Base-by-base conservation (phyloP, 768 basidiomycete species). In the Xerocomus potaroensis region DNA sequence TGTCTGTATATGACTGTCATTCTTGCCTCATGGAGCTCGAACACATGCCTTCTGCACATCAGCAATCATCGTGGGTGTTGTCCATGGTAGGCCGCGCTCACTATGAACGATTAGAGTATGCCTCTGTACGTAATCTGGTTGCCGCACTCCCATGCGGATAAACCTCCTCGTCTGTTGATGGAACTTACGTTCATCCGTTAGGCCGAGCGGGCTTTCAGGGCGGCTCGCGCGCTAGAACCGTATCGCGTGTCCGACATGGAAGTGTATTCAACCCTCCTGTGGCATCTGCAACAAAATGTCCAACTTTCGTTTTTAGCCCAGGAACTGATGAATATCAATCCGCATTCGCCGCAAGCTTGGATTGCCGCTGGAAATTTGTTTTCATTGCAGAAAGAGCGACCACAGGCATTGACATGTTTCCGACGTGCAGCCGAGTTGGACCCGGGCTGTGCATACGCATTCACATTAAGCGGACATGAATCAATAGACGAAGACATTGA, bases 291-390 rank as follows among this genome's bases (percentile, higher is more conserved):
- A 61, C 79, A 82, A 55, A 81, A 80, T 53, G 82, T 92, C 43
- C 80, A 87, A 55, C 76, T 99, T 48, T 93, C 95, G 4, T 91
- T 86, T 71, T 76, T 99, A 29, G 89, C 95, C 1, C 95, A 98
- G 66, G 91, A 94, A 54, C 73, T 98, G 35, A 79, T 96, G 57
- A 81, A 83, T 43, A 84, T 93, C 62, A 76, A 86, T 54, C 80
- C 92, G n/a, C 80, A 78, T 47, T 82, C 87, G 21, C 72, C 94
- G 10, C 81, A 94, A 61, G 81, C 93, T 14, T 99, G 96, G 96
- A 96, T 98, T 55, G 89, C 93, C 1, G 83, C 92, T 23, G 96
- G 96, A 43, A 99, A 99, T 70, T 73, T 91, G 58, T 98, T 97
- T 69, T 95, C 92, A 12, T 69, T 96, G 58, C 87, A 95, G 68